phyloP scores from a whole-genome alignment of 352 stramenopile species.

The Pythium aristosporum region DNA sequence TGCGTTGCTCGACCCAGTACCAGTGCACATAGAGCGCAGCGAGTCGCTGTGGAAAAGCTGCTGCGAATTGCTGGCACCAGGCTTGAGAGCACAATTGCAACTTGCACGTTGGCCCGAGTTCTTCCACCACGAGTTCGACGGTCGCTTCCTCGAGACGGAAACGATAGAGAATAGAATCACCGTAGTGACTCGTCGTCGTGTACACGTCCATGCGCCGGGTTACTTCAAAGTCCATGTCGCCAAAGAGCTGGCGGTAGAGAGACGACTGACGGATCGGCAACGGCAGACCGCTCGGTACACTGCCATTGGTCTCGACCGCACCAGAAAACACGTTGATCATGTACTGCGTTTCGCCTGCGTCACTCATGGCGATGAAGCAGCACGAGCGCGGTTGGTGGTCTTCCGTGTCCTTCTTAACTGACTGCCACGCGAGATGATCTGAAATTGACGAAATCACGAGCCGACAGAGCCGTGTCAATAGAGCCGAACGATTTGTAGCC shows the following conservation, averaged over 20 bases:
- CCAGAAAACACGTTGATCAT: conserved; percentile 53
- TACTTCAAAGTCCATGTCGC: conserved; percentile 52
- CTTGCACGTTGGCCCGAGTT: conserved; percentile 24
- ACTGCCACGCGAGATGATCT: conserved; percentile 26
- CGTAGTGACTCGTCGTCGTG: conserved; percentile 26
- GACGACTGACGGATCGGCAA: conserved; percentile 29
- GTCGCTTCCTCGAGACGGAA: conserved; percentile 27
- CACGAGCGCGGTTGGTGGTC: conserved; percentile 15
- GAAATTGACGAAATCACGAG: conserved; percentile 4
- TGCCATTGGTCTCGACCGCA: conserved; percentile 39
- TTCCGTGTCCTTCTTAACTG: background rate
- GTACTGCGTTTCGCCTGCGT: conserved; percentile 27
- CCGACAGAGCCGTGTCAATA: conserved; percentile 3
- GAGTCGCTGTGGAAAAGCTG: conserved; percentile 31
- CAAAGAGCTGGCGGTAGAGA: conserved; percentile 43
- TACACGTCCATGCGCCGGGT: conserved; percentile 28
- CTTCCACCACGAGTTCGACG: conserved; percentile 34
- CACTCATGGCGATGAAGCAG: conserved; percentile 36
- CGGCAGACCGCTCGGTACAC: conserved; percentile 39
- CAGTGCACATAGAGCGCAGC: conserved; percentile 43
- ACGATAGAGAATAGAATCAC: conserved; percentile 33
- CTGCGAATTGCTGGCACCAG: conserved; percentile 32
- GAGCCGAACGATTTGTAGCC: background rate
- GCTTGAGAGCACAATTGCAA: conserved; percentile 33
- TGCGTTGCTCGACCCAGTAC: conserved; percentile 45